A percentile compares a stretch with the other conserved stretches of the same genome.
These are phyloP conservation scores for Pestalotiopsis sp. DNA, from an alignment of 2,329 filamentous ascomycete species.

Conservation along the genomic window DNA sequence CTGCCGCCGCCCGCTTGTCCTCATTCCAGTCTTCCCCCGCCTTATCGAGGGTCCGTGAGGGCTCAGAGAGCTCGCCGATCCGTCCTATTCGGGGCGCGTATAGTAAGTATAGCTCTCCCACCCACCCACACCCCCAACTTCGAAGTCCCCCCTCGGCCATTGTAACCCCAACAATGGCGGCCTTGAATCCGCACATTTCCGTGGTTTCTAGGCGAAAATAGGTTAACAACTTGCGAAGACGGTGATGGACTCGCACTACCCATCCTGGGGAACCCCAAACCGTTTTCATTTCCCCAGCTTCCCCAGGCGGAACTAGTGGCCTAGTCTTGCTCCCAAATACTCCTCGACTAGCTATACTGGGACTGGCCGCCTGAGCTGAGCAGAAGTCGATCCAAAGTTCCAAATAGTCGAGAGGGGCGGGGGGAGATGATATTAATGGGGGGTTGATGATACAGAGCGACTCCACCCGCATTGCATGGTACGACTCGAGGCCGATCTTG, in stretches of 20 bases:
- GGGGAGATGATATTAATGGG: neutral
- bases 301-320: neutral
- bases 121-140: neutral
- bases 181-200: neutral
- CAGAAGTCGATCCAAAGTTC: neutral
- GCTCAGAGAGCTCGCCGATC: neutral
- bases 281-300: neutral
- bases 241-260: neutral
- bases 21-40: neutral
- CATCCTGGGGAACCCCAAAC: neutral
- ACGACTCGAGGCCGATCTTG: neutral
- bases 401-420: neutral
- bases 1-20: neutral
- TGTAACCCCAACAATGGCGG: neutral
- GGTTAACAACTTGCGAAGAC: neutral
- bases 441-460: neutral
- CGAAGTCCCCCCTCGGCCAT: neutral
- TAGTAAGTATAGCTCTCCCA: neutral
- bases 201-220: neutral
- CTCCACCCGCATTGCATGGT: neutral
- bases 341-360: neutral
- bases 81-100: neutral
- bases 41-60: neutral
- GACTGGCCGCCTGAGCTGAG: neutral
- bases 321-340: neutral